A percentile compares a stretch with the other conserved stretches of the same genome.
Conservation (phyloP, 2,329 filamentous ascomycete species). For the Claviceps quebecensis region DNA sequence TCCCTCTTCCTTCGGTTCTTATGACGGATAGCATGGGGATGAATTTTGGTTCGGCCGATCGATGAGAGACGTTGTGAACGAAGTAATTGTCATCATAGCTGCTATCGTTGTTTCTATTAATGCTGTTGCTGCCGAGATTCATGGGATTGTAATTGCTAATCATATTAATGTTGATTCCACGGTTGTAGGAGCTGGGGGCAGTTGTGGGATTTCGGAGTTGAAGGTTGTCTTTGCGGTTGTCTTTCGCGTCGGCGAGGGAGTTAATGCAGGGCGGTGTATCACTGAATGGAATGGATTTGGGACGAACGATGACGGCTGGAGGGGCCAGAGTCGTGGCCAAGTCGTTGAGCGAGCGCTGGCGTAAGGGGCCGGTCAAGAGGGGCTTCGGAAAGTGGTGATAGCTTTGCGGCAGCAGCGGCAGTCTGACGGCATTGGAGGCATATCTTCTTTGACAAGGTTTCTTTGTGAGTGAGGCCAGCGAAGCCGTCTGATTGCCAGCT, state of each 20-base stretch:
- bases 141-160: neutral
- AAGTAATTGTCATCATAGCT: neutral
- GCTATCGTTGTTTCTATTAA: neutral
- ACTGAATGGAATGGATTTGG: conserved; percentile 1
- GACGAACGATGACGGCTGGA: neutral
- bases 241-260: neutral
- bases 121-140: neutral
- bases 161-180: neutral
- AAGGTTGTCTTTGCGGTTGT: neutral
- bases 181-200: neutral
- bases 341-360: conserved; percentile 4
- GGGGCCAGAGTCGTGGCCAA: neutral
- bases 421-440: neutral
- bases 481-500: neutral
- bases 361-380: neutral
- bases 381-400: neutral
- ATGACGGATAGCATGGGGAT: conserved; percentile 13
- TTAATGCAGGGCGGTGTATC: neutral
- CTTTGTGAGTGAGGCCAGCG: neutral
- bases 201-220: neutral
- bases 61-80: neutral
- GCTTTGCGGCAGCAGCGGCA: neutral
- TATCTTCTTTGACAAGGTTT: neutral
- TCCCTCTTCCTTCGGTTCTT: conserved; percentile 7
- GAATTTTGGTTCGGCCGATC: conserved; percentile 4